Percentiles rank a stretch among this genome's conserved stretches.
phyloP scores from a whole-genome alignment of 805 yeast genomes.

The Candida xyloterini region DNA sequence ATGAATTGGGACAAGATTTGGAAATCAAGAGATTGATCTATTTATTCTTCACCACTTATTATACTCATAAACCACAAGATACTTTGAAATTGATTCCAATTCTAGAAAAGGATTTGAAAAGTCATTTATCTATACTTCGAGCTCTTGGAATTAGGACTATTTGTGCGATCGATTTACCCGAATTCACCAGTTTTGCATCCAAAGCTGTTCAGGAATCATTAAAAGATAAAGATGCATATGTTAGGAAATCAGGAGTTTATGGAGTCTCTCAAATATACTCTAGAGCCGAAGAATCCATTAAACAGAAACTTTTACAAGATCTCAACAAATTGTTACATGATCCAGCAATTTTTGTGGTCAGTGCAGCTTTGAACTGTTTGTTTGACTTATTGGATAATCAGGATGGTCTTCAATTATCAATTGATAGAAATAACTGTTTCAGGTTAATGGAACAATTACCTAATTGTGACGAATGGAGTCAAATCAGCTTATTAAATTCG shows the following conservation, averaged over 20 bases:
- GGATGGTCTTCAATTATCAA: conserved; percentile 46
- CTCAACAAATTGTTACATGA: conserved; percentile 58
- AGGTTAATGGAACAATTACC: conserved; percentile 39
- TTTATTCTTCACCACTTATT: conserved; percentile 61
- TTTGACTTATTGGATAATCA: conserved; percentile 59
- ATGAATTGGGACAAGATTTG: conserved; percentile 43
- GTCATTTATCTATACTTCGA: conserved; percentile 43
- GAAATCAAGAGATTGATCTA: conserved; percentile 72
- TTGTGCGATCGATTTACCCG: conserved; percentile 54
- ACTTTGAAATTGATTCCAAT: conserved; percentile 55
- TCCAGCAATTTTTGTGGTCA: conserved; percentile 55
- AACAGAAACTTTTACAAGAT: conserved; percentile 41
- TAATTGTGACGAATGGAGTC: conserved; percentile 70
- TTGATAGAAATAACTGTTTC: conserved; percentile 48
- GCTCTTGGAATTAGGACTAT: conserved; percentile 64
- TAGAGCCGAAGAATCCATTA: conserved; percentile 44
- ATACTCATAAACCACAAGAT: conserved; percentile 52
- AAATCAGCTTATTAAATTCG: conserved; percentile 61
- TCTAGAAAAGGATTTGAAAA: conserved; percentile 48
- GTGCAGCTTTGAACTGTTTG: conserved; percentile 70
- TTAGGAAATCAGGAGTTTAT: conserved; percentile 68
- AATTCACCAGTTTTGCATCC: conserved; percentile 47
- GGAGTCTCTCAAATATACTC: conserved; percentile 67
- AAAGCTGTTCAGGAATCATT: conserved; percentile 35
- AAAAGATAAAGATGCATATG: conserved; percentile 50